Evolutionary conservation across 1,284 basidiomycete genomes (phyloP).

Genomic region (Malassezia arunalokei): DNA sequence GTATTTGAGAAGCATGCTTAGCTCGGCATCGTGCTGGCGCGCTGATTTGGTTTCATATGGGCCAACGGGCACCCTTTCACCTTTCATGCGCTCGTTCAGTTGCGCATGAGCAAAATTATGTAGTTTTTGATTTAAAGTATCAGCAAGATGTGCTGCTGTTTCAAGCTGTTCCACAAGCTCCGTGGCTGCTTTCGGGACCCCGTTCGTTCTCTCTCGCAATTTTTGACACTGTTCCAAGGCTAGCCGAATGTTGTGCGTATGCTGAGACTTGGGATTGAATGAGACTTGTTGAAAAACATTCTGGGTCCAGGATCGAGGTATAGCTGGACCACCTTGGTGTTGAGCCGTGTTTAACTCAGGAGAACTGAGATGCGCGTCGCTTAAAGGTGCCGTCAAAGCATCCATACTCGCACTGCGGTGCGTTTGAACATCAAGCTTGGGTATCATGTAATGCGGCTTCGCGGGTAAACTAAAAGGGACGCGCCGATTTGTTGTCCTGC

Average conservation of each 20-base stretch:
- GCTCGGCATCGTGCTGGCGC: constrained; percentile 17
- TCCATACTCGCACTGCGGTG: neutral
- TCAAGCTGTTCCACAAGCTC: constrained; percentile 23
- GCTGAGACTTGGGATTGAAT: neutral
- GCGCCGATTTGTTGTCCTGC: neutral
- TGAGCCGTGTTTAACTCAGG: neutral
- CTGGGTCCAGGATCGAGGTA: too few species aligned
- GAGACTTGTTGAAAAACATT: too few species aligned
- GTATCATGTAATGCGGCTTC: neutral
- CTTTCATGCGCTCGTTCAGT: neutral
- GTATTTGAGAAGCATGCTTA: constrained; percentile 20
- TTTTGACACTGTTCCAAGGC: neutral
- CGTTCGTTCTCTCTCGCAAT: neutral
- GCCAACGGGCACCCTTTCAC: neutral
- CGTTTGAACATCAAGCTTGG: neutral
- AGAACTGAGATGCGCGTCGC: neutral
- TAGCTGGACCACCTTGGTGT: neutral
- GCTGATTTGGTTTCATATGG: neutral
- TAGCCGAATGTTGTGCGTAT: neutral
- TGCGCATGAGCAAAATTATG: neutral
- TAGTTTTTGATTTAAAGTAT: constrained; percentile 27
- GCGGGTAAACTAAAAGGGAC: neutral
- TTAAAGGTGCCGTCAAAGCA: neutral
- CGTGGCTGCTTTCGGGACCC: neutral
- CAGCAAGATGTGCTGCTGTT: constrained; percentile 20